Percentiles rank a stretch among this genome's conserved stretches.
Evolutionary conservation across 176 grass and related monocot genomes (phyloP).

Genomic region (Oryza meyeriana): DNA sequence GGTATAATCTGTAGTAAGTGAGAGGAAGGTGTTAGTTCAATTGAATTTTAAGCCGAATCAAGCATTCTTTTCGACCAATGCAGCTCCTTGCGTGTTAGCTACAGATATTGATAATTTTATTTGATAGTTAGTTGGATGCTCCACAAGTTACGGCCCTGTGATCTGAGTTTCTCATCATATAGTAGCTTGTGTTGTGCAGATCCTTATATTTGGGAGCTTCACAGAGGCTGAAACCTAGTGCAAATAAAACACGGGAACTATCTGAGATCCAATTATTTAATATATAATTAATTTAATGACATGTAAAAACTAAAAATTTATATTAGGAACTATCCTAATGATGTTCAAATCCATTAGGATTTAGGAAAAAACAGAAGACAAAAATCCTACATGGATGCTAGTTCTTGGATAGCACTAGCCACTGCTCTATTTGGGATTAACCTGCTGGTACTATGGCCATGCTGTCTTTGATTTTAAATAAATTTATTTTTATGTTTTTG

Average conservation of each 20-base stretch:
- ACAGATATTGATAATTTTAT: background rate
- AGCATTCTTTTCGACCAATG: background rate
- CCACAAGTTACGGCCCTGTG: background rate
- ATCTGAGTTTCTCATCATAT: background rate
- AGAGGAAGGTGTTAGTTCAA: background rate
- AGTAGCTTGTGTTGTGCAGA: slow-evolving; percentile 36
- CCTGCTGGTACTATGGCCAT: too few species aligned
- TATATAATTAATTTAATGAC: too few species aligned
- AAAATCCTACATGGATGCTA: too few species aligned
- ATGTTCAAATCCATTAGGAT: too few species aligned
- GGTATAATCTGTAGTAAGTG: background rate
- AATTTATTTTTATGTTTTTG: too few species aligned
- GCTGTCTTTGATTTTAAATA: too few species aligned
- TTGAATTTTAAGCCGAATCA: background rate
- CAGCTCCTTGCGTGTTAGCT: background rate
- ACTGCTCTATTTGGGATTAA: too few species aligned
- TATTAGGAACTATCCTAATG: too few species aligned
- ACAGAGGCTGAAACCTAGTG: slow-evolving; percentile 66
- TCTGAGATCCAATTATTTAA: slow-evolving; percentile 70
- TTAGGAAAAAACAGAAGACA: too few species aligned
- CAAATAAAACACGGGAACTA: slow-evolving; percentile 23
- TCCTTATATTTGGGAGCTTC: slow-evolving; percentile 75
- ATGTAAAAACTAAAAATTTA: too few species aligned
- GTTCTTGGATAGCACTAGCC: too few species aligned
- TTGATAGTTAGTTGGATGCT: background rate